Evolutionary conservation across 345 rosid species (phyloP).

Genomic region (Euphorbia pulcherrima): DNA sequence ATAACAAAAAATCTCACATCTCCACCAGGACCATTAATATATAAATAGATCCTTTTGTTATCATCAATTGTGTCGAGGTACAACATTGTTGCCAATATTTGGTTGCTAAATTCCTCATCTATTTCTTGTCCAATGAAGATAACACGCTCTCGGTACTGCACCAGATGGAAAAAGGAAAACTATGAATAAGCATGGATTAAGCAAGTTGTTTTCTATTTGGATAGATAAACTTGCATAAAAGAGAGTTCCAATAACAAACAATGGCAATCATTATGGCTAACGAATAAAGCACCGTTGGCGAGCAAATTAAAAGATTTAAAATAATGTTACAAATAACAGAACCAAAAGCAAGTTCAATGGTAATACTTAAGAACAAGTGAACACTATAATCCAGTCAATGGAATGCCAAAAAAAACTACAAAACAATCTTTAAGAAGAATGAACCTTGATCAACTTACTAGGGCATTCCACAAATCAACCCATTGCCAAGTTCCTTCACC

Average conservation of each 20-base stretch:
- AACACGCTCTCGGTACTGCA: constrained; percentile 88
- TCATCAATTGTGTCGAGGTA: constrained; percentile 85
- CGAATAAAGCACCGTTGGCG: background rate
- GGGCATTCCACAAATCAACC: constrained; percentile 90
- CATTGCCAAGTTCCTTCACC: constrained; percentile 85
- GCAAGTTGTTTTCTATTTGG: no score
- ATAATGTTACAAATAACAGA: background rate
- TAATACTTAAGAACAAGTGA: background rate
- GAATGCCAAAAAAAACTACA: background rate
- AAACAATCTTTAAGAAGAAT: background rate
- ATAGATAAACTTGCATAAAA: no score
- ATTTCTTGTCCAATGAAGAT: constrained; percentile 74
- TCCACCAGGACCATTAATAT: constrained; percentile 83
- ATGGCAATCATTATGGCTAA: background rate
- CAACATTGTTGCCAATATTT: constrained; percentile 86
- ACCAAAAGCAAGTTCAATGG: background rate
- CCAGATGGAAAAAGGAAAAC: constrained; percentile 20
- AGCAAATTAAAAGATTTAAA: background rate
- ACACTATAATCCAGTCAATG: background rate
- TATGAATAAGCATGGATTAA: background rate
- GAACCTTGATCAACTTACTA: constrained; percentile 44
- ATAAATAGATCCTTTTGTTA: constrained; percentile 54
- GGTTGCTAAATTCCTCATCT: constrained; percentile 84
- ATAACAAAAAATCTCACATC: no score
- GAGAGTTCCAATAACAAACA: no score